These are phyloP conservation scores for Ustilago tritici DNA, from an alignment of 1,284 basidiomycete genomes.

Conservation along the genomic window DNA sequence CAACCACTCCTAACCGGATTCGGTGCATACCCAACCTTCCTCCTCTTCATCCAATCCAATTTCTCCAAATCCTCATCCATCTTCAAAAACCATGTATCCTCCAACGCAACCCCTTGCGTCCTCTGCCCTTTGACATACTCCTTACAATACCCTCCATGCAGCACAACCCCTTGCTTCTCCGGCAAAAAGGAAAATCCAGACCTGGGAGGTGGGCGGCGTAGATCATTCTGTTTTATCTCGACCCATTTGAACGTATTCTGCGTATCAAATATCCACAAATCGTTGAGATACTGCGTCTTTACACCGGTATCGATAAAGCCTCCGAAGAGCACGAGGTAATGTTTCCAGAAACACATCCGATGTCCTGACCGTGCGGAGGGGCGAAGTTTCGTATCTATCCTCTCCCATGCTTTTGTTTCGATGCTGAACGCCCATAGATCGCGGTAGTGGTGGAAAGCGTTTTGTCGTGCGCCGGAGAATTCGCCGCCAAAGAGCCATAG, in stretches of 20 bases:
- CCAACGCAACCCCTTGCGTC: slow-evolving; percentile 85
- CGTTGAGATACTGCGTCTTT: slow-evolving; percentile 83
- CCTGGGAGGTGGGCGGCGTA: slow-evolving; percentile 55
- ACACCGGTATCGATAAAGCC: slow-evolving; percentile 85
- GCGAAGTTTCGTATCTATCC: slow-evolving; percentile 85
- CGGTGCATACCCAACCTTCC: slow-evolving; percentile 77
- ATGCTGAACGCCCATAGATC: slow-evolving; percentile 72
- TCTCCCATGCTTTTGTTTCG: slow-evolving; percentile 79
- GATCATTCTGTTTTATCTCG: slow-evolving; percentile 75
- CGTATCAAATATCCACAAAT: slow-evolving; percentile 88
- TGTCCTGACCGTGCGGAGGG: slow-evolving; percentile 86
- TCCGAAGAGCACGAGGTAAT: slow-evolving; percentile 83
- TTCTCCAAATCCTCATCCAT: slow-evolving; percentile 68
- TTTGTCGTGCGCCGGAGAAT: slow-evolving; percentile 82
- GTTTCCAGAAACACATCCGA: slow-evolving; percentile 90
- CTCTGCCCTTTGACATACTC: slow-evolving; percentile 88
- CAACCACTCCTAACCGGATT: slow-evolving; percentile 75
- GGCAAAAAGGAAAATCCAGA: slow-evolving; percentile 86
- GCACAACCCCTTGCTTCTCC: slow-evolving; percentile 81
- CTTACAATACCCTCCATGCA: slow-evolving; percentile 93
- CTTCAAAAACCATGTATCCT: slow-evolving; percentile 92
- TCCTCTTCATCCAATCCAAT: slow-evolving; percentile 84
- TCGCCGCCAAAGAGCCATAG: slow-evolving; percentile 70
- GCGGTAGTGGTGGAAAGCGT: slow-evolving; percentile 89
- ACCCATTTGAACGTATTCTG: slow-evolving; percentile 86